These are phyloP conservation scores for Amphirosellinia nigrospora DNA, from an alignment of 495 filamentous ascomycete genomes.

Conservation along the genomic window DNA sequence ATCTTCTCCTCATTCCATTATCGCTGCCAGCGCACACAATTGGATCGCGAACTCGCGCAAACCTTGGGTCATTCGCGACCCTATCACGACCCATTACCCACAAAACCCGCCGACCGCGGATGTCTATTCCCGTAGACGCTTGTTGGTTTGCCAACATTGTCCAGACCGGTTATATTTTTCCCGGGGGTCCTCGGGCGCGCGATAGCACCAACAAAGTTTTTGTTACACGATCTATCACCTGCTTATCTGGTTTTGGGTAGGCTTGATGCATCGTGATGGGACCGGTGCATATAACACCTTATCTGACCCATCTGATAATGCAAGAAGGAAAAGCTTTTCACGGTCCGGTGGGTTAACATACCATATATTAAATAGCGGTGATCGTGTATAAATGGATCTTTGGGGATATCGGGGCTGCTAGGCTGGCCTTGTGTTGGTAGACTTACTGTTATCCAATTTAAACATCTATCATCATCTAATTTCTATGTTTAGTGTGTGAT, in stretches of 20 bases:
- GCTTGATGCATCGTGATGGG: conserved; percentile 18
- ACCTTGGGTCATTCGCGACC: conserved; percentile 3
- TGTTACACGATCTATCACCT: conserved; percentile 4
- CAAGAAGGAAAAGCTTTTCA: background rate
- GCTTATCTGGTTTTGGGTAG: conserved; percentile 4
- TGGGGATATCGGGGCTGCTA: background rate
- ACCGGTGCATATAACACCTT: background rate
- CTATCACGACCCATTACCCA: conserved; percentile 18
- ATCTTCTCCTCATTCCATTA: background rate
- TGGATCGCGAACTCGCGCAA: background rate
- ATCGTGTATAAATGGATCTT: background rate
- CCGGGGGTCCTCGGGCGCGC: background rate
- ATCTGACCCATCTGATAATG: conserved; percentile 16
- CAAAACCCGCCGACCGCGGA: conserved; percentile 21
- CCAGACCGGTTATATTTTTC: conserved; percentile 3
- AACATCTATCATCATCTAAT: background rate
- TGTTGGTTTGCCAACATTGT: background rate
- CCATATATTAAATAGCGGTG: background rate
- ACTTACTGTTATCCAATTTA: background rate
- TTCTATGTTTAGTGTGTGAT: background rate
- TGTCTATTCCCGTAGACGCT: background rate
- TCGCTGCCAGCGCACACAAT: conserved; percentile 13
- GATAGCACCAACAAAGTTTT: background rate
- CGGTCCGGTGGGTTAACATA: background rate
- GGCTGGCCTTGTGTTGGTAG: background rate